These are phyloP conservation scores for Lactarius akahatsu DNA, from an alignment of 768 basidiomycete genomes.

Conservation along the genomic window DNA sequence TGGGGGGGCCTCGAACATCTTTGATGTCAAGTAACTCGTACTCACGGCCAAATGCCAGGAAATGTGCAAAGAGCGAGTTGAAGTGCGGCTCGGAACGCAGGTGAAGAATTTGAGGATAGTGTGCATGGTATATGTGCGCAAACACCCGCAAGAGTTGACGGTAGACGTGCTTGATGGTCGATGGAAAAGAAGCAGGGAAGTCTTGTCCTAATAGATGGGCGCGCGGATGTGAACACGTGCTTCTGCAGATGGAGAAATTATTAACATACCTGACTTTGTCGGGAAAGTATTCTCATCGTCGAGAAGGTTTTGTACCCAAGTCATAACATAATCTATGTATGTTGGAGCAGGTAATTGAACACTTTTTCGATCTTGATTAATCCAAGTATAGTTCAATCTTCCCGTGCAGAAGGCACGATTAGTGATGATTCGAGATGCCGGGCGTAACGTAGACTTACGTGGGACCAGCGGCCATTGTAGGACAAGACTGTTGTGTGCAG, in stretches of 20 bases:
- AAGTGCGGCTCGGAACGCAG: slow-evolving; percentile 93
- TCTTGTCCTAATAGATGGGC: slow-evolving; percentile 59
- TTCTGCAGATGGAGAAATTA: not conserved
- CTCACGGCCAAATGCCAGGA: slow-evolving; percentile 91
- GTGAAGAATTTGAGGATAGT: slow-evolving; percentile 88
- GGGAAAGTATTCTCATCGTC: slow-evolving; percentile 96
- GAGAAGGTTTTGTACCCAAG: slow-evolving; percentile 90
- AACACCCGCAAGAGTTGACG: slow-evolving; percentile 96
- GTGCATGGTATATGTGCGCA: slow-evolving; percentile 95
- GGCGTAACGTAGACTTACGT: slow-evolving; percentile 49
- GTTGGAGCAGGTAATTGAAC: slow-evolving; percentile 89
- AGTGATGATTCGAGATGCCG: not conserved
- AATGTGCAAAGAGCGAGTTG: slow-evolving; percentile 97
- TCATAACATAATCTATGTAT: slow-evolving; percentile 98
- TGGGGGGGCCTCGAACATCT: slow-evolving; percentile 74
- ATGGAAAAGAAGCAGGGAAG: slow-evolving; percentile 86
- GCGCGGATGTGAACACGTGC: not conserved
- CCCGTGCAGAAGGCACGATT: not conserved
- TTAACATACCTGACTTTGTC: slow-evolving; percentile 79
- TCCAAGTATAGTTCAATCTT: slow-evolving; percentile 94
- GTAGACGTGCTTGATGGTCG: slow-evolving; percentile 90
- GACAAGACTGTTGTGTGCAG: slow-evolving; percentile 87
- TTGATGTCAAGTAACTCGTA: slow-evolving; percentile 88
- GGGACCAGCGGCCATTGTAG: slow-evolving; percentile 87
- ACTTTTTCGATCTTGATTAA: slow-evolving; percentile 86